Percentiles rank a stretch among this genome's conserved stretches.
Conservation (phyloP, 2,329 filamentous ascomycete species). For the Penicillium sp. region DNA sequence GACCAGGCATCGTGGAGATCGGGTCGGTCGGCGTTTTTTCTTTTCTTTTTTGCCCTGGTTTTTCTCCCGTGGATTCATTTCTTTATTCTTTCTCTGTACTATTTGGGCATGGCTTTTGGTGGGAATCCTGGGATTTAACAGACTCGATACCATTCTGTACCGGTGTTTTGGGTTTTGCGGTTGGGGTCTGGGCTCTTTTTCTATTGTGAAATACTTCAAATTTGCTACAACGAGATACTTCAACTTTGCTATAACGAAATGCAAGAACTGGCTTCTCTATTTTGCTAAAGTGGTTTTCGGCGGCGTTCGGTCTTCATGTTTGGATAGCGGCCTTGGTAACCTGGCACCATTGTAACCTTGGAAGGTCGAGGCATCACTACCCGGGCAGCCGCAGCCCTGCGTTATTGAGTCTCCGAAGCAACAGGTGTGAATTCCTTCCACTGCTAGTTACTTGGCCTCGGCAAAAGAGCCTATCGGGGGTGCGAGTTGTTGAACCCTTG, state of each 20-base stretch:
- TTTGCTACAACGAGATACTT: constrained; percentile 16
- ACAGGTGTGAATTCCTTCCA: too few relatives aligned
- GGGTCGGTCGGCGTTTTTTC: constrained; percentile 27
- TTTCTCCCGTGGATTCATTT: constrained; percentile 15
- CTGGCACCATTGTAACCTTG: too few relatives aligned
- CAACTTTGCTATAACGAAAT: constrained; percentile 16
- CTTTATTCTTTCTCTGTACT: constrained; percentile 21
- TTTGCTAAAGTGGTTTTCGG: not conserved
- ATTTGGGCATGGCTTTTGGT: constrained; percentile 26
- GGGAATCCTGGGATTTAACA: constrained; percentile 24
- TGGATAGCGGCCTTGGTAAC: too few relatives aligned
- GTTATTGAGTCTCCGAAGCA: too few relatives aligned
- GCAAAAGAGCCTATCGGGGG: too few relatives aligned
- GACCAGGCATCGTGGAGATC: constrained; percentile 24
- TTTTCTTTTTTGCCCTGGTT: constrained; percentile 16
- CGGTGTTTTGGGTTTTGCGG: constrained; percentile 29
- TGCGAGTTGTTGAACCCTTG: not conserved
- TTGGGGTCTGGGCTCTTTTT: constrained; percentile 9
- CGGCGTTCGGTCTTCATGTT: not conserved
- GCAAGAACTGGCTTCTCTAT: constrained; percentile 9
- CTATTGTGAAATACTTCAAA: constrained; percentile 18
- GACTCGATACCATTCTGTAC: constrained; percentile 41
- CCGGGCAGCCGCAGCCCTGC: too few relatives aligned
- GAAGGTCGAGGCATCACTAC: too few relatives aligned
- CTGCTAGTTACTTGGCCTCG: too few relatives aligned